Base-by-base conservation (phyloP, 129 eudicot genomes). In the Centaurea solstitialis region DNA sequence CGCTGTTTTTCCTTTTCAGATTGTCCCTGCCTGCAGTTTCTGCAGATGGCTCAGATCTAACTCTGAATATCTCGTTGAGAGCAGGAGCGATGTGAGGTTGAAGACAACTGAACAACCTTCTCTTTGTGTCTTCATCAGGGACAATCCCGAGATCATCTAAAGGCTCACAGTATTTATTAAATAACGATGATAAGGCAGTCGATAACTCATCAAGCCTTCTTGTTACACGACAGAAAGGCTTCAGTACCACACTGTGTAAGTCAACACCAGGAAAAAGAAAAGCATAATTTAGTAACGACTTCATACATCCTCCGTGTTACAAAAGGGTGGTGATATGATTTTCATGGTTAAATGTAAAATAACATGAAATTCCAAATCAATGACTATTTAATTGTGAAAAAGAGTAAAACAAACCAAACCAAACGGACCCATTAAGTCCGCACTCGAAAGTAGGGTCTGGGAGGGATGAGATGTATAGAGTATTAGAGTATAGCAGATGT, bases 191-290 rank as follows among this genome's bases (percentile, higher is more conserved):
- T 50, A 95, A 81, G 22, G 91, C 91, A 59, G 93, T 76, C 18
- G 93, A 86, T 76, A 95, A 70, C 74, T 93, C 99, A 79, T 93
- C 97, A 70, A 95, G 82, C 72, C 91, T 91, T 72, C 97, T 85
- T 7, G 95, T 95, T 57, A 85, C 83, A 72, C 95, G 89, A 78
- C 80, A 91, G 74, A 89, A 95, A 35, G 94, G 92, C 85, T 76
- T 89, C 79, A 95, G 81, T 30, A 88, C 98, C 87, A 88, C 80
- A 82, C 99, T 95, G 97, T 69, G 15, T 11, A 69, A 83, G 75
- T 79, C 38, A 26, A 66, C 74, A 84, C 38, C 75, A 81, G 0
- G 4, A 9, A 18, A 35, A 38, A 75, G n/a, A 68, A 68, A 26
- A 11, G 18, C 3, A 45, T 66, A 71, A 22, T 40, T 62, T 21